A percentile compares a stretch with the other conserved stretches of the same genome.
phyloP scores from a whole-genome alignment of 495 filamentous ascomycete species.

The Aspergillus wentii region DNA sequence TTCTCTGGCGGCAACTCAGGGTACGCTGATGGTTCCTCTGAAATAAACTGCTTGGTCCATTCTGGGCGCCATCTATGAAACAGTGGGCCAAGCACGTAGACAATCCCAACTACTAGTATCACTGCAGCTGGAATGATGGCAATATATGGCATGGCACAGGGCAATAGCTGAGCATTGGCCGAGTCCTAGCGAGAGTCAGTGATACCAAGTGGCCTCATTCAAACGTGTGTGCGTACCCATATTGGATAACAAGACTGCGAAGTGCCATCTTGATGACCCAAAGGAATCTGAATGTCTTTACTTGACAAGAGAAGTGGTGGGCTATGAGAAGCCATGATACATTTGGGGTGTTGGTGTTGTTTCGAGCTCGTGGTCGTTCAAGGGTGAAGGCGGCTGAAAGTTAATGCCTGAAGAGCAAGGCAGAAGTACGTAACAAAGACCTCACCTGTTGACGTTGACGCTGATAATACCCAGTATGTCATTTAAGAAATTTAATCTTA shows the following conservation, averaged over 20 bases:
- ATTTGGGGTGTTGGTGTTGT: too few species aligned
- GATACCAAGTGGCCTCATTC: background rate
- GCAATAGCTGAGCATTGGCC: conserved; percentile 39
- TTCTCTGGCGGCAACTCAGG: conserved; percentile 21
- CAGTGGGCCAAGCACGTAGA: conserved; percentile 23
- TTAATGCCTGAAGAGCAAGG: too few species aligned
- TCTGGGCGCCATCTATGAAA: conserved; percentile 30
- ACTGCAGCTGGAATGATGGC: conserved; percentile 40
- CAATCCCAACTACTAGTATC: conserved; percentile 32
- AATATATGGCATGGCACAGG: conserved; percentile 44
- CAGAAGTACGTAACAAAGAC: too few species aligned
- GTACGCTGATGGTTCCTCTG: conserved; percentile 29
- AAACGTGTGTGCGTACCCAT: conserved; percentile 11
- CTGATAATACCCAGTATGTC: too few species aligned
- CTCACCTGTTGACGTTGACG: too few species aligned
- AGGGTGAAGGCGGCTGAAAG: too few species aligned
- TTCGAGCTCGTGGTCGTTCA: too few species aligned
- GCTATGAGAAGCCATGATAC: too few species aligned
- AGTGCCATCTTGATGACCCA: conserved; percentile 4
- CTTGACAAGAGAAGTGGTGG: too few species aligned
- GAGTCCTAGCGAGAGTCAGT: conserved; percentile 35
- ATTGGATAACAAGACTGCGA: conserved; percentile 8
- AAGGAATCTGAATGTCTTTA: conserved; percentile 4
- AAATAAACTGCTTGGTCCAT: conserved; percentile 48
- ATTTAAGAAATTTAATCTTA: too few species aligned